These are phyloP conservation scores for Salix dunnii DNA, from an alignment of 345 rosid species.

Conservation along the genomic window DNA sequence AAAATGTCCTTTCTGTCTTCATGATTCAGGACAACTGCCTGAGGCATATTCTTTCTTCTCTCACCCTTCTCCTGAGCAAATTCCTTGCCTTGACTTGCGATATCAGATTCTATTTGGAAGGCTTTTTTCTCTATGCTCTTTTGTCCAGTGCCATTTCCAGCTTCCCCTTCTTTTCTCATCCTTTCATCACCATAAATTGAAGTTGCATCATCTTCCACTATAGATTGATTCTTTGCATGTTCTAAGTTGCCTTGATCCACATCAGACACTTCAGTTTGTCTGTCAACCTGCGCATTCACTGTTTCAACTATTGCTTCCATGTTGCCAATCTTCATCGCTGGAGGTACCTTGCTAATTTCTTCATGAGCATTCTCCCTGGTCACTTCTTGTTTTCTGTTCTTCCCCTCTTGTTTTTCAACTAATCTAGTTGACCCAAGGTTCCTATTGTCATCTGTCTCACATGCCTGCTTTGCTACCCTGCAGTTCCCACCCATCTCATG, in stretches of 20 bases:
- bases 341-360: slow-evolving; percentile 22
- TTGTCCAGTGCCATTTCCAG: slow-evolving; percentile 25
- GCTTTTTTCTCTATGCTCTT: slow-evolving; percentile 28
- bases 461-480: slow-evolving; percentile 13
- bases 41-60: slow-evolving; percentile 26
- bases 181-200: slow-evolving; percentile 17
- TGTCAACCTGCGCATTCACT: slow-evolving; percentile 7
- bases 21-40: slow-evolving; percentile 24
- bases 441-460: slow-evolving; percentile 19
- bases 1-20: slow-evolving; percentile 36
- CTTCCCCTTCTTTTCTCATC: slow-evolving; percentile 18
- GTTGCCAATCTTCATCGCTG: slow-evolving; percentile 23
- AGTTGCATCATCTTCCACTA: slow-evolving; percentile 17
- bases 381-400: slow-evolving; percentile 23
- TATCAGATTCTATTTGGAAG: slow-evolving; percentile 20
- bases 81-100: slow-evolving; percentile 33
- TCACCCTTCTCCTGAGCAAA: slow-evolving; percentile 32
- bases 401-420: slow-evolving; percentile 27
- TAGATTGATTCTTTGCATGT: slow-evolving; percentile 11
- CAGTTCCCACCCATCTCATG: slow-evolving; percentile 15
- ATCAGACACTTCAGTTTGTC: slow-evolving; percentile 20
- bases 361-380: slow-evolving; percentile 24
- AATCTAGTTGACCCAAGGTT: slow-evolving; percentile 24
- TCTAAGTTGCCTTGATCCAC: slow-evolving; percentile 13
- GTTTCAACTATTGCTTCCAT: slow-evolving; percentile 26